These are phyloP conservation scores for Coemansia sp. DNA, from an alignment of 192 early-diverging fungal genomes.

Conservation along the genomic window DNA sequence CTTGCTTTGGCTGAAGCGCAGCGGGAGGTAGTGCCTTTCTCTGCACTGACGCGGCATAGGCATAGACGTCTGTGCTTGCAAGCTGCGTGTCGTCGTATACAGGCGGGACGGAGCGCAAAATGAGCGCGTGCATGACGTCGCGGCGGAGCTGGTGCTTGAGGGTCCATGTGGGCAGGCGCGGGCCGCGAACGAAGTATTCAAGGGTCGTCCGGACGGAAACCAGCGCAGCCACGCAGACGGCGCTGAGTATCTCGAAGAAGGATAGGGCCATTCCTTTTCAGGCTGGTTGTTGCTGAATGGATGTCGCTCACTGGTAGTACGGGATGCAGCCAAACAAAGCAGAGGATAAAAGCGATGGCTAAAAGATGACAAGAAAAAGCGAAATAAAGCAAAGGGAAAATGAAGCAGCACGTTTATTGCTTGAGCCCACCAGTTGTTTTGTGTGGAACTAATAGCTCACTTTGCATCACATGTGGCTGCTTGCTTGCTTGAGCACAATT, in stretches of 20 bases:
- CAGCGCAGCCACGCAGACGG: neutral
- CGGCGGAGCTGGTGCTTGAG: constrained; percentile 8
- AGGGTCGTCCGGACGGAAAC: neutral
- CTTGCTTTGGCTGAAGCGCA: neutral
- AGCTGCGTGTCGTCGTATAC: constrained; percentile 3
- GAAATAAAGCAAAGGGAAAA: too few species aligned
- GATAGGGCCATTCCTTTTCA: neutral
- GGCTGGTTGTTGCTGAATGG: too few species aligned
- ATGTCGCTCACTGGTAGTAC: too few species aligned
- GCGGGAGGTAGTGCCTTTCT: neutral
- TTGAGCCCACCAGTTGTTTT: too few species aligned
- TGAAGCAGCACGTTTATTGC: too few species aligned
- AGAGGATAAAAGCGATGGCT: too few species aligned
- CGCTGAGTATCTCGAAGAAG: neutral
- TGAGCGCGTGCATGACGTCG: constrained; percentile 11
- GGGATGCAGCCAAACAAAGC: too few species aligned
- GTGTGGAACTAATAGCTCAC: too few species aligned
- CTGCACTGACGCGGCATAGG: neutral
- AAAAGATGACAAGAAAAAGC: too few species aligned
- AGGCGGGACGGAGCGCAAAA: neutral
- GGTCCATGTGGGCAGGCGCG: constrained; percentile 1
- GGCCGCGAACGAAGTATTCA: constrained; percentile 11
- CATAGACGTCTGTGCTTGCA: neutral
- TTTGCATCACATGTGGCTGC: too few species aligned
- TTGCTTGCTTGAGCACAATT: too few species aligned